Evolutionary conservation across 352 stramenopile species (phyloP), one percentile per base, ranked within the genome.

Genomic region (Globisporangium spinosum): DNA sequence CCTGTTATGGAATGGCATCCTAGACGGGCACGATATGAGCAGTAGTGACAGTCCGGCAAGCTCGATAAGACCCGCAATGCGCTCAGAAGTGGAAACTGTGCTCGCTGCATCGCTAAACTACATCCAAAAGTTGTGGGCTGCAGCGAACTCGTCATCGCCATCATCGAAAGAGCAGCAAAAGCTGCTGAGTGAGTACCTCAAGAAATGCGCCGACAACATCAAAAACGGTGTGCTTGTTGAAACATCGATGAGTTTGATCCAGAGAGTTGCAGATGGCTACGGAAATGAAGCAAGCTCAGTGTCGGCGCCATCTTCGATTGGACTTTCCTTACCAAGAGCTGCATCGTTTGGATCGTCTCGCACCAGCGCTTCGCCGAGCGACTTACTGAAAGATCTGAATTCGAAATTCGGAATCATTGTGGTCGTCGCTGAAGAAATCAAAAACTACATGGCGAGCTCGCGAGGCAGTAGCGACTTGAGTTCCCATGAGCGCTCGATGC

Each of bases 211-310:
- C 8, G 71, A 83, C 15, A 90, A 89, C 51, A 92, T 94, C 56
- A 78, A 86, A 53, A 68, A 64, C 40, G 73, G 81, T 8, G 72
- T 69, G 8, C 60, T 84, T 43, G 81, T 91, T 29, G 80, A 92
- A 62, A 89, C 80, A n/a, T 90, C 86, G 0, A 89, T 93, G 80
- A 83, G 74, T 62, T 77, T 96, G 43, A 83, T 96, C 38, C 76
- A 92, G 56, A 78, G 78, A 9, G 77, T 96, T 25, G 80, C 81
- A 8, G 79, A 90, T 12, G 71, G 71, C 25, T 85, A 76, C 62
- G 85, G 80, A 29, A 78, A 63, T 15, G 77, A 70, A n/a, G 54
- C 68, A 2, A 75, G 69, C 23, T 75, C 72, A 15, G 73, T 69
- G 29, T 79, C 77, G 66, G 60, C 70, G 51, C 73, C 68, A 49